A percentile compares a stretch with the other conserved stretches of the same genome.
These are phyloP conservation scores for Diaporthe citrichinensis DNA, from an alignment of 2,329 filamentous ascomycete species.

Conservation along the genomic window DNA sequence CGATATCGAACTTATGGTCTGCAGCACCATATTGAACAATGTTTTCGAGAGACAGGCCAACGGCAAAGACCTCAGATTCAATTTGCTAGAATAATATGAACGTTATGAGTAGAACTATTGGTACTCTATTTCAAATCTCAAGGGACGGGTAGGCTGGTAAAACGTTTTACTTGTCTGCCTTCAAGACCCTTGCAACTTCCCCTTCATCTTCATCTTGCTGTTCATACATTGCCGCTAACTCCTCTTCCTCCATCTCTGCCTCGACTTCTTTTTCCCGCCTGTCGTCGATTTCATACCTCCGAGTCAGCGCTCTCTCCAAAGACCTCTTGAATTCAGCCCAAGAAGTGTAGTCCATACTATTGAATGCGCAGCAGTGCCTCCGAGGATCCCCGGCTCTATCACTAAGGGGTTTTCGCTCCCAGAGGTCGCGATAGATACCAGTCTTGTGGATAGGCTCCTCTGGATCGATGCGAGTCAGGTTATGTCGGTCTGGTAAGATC, in stretches of 20 bases:
- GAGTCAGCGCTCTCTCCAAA: neutral
- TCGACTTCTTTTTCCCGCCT: neutral
- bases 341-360: neutral
- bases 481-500: constrained; percentile 41
- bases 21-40: no score
- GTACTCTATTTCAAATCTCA: neutral
- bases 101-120: neutral
- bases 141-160: no score
- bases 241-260: constrained; percentile 5
- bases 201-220: neutral
- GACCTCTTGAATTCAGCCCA: neutral
- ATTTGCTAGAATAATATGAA: neutral
- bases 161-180: neutral
- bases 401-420: constrained; percentile 46
- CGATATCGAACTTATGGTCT: no score
- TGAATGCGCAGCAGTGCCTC: neutral
- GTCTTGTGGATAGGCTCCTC: constrained; percentile 45
- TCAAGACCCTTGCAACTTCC: neutral
- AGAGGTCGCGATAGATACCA: constrained; percentile 48
- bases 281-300: neutral
- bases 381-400: neutral
- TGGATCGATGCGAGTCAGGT: constrained; percentile 46
- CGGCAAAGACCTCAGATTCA: no score
- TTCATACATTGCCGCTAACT: neutral
- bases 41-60: no score